phyloP scores from a whole-genome alignment of 1,284 basidiomycete species.

The Boletus smithii region DNA sequence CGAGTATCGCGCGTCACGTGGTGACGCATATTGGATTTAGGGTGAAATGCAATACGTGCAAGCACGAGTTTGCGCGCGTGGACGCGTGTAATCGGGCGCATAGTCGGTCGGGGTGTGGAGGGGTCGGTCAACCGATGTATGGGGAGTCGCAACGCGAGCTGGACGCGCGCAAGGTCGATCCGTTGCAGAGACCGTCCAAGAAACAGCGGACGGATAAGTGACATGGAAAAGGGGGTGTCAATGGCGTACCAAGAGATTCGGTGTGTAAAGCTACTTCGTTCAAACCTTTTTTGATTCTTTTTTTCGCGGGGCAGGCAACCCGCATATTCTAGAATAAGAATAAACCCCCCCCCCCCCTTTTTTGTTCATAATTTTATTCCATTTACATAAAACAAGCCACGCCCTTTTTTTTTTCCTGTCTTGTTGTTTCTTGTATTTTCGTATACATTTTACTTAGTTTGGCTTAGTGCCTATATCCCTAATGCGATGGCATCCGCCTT shows the following conservation, averaged over 20 bases:
- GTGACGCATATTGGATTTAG: constrained; percentile 33
- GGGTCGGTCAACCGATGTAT: constrained; percentile 34
- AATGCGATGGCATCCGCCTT: not conserved
- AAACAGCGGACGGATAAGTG: constrained; percentile 33
- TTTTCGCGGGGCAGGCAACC: not conserved
- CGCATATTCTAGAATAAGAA: too few species aligned
- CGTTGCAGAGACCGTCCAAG: constrained; percentile 25
- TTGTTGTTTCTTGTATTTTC: not conserved
- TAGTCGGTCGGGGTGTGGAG: constrained; percentile 31
- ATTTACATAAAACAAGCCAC: constrained; percentile 10
- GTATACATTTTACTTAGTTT: not conserved
- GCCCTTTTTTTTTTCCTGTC: too few species aligned
- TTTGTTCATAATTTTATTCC: constrained; percentile 15
- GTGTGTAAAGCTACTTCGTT: too few species aligned
- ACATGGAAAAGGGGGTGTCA: too few species aligned
- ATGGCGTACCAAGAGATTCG: too few species aligned
- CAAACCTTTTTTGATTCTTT: too few species aligned
- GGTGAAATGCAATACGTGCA: constrained; percentile 32
- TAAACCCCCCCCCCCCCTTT: too few species aligned
- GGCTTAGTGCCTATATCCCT: not conserved
- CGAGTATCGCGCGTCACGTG: constrained; percentile 35
- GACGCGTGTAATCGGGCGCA: constrained; percentile 37
- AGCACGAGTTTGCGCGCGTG: constrained; percentile 33
- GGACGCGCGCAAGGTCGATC: constrained; percentile 29
- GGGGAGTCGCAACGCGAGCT: constrained; percentile 27